phyloP scores from a whole-genome alignment of 768 basidiomycete genomes.

The Podaxis carcinomalis region DNA sequence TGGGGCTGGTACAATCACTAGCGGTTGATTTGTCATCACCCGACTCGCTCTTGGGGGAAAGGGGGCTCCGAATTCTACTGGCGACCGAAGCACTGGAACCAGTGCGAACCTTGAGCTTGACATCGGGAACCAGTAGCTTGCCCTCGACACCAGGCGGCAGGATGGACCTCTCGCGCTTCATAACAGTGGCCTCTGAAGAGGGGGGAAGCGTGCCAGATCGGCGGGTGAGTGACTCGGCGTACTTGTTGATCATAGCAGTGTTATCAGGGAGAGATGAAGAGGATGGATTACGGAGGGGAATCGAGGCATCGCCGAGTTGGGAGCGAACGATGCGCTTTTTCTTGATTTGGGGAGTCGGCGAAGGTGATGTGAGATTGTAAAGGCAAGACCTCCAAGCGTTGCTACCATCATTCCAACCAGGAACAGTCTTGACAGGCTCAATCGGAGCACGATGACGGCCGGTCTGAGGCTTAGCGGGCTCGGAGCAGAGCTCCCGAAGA shows the following conservation, averaged over 20 bases:
- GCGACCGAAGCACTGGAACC: slow-evolving; percentile 34
- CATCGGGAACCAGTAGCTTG: slow-evolving; percentile 49
- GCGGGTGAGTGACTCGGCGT: slow-evolving; percentile 40
- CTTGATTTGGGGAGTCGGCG: slow-evolving; percentile 40
- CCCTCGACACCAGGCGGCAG: slow-evolving; percentile 61
- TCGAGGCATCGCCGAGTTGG: slow-evolving; percentile 13
- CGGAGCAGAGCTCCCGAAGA: slow-evolving; percentile 37
- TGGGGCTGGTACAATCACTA: slow-evolving; percentile 19
- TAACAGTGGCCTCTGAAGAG: slow-evolving; percentile 6
- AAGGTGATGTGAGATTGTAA: slow-evolving; percentile 44
- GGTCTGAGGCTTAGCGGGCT: slow-evolving; percentile 32
- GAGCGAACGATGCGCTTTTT: slow-evolving; percentile 16
- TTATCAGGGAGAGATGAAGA: slow-evolving; percentile 25
- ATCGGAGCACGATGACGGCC: slow-evolving; percentile 21
- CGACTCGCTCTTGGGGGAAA: slow-evolving; percentile 24
- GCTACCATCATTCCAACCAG: slow-evolving; percentile 65
- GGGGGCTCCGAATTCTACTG: slow-evolving; percentile 30
- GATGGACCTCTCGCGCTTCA: slow-evolving; percentile 45
- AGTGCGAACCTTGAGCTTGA: slow-evolving; percentile 35
- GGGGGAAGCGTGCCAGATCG: slow-evolving; percentile 1
- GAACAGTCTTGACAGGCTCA: slow-evolving; percentile 38
- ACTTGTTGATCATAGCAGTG: slow-evolving; percentile 44
- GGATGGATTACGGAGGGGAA: slow-evolving; percentile 2
- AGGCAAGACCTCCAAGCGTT: slow-evolving; percentile 60
- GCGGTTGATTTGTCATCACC: slow-evolving; percentile 26